Conservation (phyloP, 2,329 filamentous ascomycete genomes). For the Bipolaris gigantea region DNA sequence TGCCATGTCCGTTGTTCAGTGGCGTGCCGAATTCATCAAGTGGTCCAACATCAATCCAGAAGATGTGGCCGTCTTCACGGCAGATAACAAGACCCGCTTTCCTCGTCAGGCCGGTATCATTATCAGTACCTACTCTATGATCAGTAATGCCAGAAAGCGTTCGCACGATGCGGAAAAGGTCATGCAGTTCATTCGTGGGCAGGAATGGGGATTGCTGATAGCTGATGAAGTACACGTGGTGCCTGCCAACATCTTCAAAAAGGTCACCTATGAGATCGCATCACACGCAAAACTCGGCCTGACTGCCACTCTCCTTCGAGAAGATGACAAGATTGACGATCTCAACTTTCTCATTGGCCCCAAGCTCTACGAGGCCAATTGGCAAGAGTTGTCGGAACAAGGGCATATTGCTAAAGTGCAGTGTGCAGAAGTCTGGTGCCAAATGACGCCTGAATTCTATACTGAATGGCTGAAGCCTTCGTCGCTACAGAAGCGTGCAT, state of each 20-base stretch:
- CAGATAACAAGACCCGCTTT: conserved; percentile 85
- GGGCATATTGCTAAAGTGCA: conserved; percentile 97
- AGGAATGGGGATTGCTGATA: conserved; percentile 97
- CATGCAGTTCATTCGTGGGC: conserved; percentile 87
- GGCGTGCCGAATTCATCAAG: conserved; percentile 93
- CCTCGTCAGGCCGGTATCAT: conserved; percentile 91
- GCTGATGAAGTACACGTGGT: conserved; percentile 98
- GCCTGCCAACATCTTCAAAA: conserved; percentile 92
- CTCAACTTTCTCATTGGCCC: conserved; percentile 96
- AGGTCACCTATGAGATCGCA: conserved; percentile 89
- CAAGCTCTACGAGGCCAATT: conserved; percentile 97
- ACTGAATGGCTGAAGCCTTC: conserved; percentile 77
- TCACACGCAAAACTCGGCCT: conserved; percentile 93
- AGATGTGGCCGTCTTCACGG: conserved; percentile 93
- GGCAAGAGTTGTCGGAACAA: conserved; percentile 97
- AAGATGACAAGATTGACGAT: conserved; percentile 98
- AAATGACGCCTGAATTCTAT: conserved; percentile 98
- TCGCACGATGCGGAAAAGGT: conserved; percentile 95
- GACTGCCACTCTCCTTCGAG: conserved; percentile 88
- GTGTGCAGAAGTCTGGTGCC: conserved; percentile 98
- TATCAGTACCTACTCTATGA: conserved; percentile 98
- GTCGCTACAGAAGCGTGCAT: conserved; percentile 65
- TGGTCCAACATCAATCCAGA: conserved; percentile 98
- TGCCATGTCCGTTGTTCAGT: conserved; percentile 97
- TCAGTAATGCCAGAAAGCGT: conserved; percentile 84